Conservation (phyloP, 2,329 filamentous ascomycete species). For the Emericellopsis atlantica region DNA sequence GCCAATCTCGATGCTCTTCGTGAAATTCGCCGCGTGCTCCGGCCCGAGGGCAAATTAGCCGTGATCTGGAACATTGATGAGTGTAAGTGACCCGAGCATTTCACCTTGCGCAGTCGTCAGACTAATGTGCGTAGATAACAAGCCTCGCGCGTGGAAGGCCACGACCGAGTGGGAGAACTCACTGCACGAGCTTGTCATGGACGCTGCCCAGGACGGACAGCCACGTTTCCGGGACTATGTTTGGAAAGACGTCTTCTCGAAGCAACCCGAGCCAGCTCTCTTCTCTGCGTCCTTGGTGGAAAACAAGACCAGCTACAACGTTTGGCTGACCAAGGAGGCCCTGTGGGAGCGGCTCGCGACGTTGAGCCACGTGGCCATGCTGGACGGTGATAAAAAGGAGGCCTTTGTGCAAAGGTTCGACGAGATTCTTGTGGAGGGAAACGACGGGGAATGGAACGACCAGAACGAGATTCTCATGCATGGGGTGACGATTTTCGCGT, state of each 20-base stretch:
- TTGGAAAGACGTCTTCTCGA: constrained; percentile 54
- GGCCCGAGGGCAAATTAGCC: constrained; percentile 46
- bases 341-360: constrained; percentile 54
- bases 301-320: constrained; percentile 38
- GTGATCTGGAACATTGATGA: constrained; percentile 67
- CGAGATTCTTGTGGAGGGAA: constrained; percentile 37
- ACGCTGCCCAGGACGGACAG: constrained; percentile 39
- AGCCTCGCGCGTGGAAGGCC: constrained; percentile 40
- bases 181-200: constrained; percentile 45
- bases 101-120: background rate
- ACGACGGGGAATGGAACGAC: constrained; percentile 34
- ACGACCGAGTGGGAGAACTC: constrained; percentile 47
- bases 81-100: constrained; percentile 30
- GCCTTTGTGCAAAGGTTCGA: constrained; percentile 37
- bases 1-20: constrained; percentile 46
- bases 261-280: constrained; percentile 37
- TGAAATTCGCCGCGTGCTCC: constrained; percentile 56
- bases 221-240: constrained; percentile 51
- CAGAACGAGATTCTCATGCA: constrained; percentile 52
- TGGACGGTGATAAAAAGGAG: constrained; percentile 36
- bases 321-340: constrained; percentile 43
- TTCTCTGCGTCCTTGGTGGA: constrained; percentile 53
- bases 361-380: constrained; percentile 53
- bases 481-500: constrained; percentile 49
- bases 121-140: constrained; percentile 40